Percentiles rank a stretch among this genome's conserved stretches.
Evolutionary conservation across 495 filamentous ascomycete genomes (phyloP).

Genomic region (Tuber calosporum): DNA sequence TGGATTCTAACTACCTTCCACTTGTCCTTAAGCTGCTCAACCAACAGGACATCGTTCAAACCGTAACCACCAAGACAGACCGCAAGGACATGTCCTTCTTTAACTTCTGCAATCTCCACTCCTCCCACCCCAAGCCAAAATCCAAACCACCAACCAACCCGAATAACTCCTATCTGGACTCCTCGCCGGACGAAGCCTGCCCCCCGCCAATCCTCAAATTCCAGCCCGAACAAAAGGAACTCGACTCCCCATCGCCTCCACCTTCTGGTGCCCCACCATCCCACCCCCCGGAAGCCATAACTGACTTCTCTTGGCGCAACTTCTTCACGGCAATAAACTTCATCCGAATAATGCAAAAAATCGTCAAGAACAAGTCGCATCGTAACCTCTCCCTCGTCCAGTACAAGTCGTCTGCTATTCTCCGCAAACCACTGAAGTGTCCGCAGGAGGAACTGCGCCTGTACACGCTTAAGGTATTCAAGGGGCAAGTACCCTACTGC

Average conservation of each 20-base stretch:
- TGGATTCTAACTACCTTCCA: conserved; percentile 91
- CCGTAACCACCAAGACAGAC: conserved; percentile 78
- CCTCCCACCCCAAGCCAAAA: conserved; percentile 43
- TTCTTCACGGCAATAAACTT: conserved; percentile 92
- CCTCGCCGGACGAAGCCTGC: conserved; percentile 59
- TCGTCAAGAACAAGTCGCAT: conserved; percentile 89
- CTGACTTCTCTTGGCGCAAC: conserved; percentile 82
- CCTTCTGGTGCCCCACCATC: conserved; percentile 10
- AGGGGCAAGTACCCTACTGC: conserved; percentile 95
- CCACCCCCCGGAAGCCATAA: conserved; percentile 67
- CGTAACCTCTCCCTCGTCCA: conserved; percentile 86
- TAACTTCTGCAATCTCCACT: conserved; percentile 65
- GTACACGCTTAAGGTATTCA: conserved; percentile 96
- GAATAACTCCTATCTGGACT: conserved; percentile 12
- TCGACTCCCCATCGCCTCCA: conserved; percentile 3
- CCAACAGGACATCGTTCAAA: conserved; percentile 80
- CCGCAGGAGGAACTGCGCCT: conserved; percentile 79
- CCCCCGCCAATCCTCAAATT: conserved; percentile 72
- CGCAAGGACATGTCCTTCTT: conserved; percentile 84
- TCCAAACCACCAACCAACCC: conserved; percentile 22
- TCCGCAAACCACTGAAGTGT: conserved; percentile 83
- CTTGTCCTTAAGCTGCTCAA: conserved; percentile 86
- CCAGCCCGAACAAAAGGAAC: conserved; percentile 39
- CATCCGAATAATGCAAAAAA: conserved; percentile 91
- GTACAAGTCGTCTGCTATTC: conserved; percentile 83